A percentile compares a stretch with the other conserved stretches of the same genome.
phyloP scores from a whole-genome alignment of 176 grass and related monocot genomes.

The Dendrocalamus sinicus region DNA sequence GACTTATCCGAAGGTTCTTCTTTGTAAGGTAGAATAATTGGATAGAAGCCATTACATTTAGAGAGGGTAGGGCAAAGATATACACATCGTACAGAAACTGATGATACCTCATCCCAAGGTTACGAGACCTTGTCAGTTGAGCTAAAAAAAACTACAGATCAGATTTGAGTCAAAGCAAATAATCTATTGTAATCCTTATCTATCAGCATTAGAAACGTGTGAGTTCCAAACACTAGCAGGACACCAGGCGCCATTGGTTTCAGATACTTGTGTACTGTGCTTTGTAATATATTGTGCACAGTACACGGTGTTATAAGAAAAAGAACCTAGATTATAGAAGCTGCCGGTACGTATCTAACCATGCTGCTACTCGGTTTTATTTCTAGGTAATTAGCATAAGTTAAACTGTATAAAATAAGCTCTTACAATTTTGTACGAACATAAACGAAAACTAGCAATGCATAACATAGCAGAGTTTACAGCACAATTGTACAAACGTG shows the following conservation, averaged over 20 bases:
- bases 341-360: background rate
- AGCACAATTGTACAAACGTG: background rate
- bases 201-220: slow-evolving; percentile 41
- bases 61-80: background rate
- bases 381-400: background rate
- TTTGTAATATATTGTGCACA: background rate
- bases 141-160: slow-evolving; percentile 5
- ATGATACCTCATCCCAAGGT: background rate
- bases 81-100: background rate
- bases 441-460: background rate
- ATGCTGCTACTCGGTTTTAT: background rate
- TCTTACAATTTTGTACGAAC: background rate
- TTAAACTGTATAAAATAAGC: background rate
- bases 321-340: background rate
- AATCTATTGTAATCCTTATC: slow-evolving; percentile 22
- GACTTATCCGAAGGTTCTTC: slow-evolving; percentile 25
- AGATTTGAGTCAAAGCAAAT: slow-evolving; percentile 47
- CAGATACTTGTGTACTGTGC: background rate
- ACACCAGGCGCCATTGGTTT: slow-evolving; percentile 14
- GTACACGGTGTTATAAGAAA: background rate
- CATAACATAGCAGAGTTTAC: background rate
- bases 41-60: background rate
- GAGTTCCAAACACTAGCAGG: slow-evolving; percentile 22
- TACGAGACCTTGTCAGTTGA: slow-evolving; percentile 11
- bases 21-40: background rate